These are phyloP conservation scores for Tephrocybe rancida DNA, from an alignment of 768 basidiomycete genomes.

Conservation along the genomic window DNA sequence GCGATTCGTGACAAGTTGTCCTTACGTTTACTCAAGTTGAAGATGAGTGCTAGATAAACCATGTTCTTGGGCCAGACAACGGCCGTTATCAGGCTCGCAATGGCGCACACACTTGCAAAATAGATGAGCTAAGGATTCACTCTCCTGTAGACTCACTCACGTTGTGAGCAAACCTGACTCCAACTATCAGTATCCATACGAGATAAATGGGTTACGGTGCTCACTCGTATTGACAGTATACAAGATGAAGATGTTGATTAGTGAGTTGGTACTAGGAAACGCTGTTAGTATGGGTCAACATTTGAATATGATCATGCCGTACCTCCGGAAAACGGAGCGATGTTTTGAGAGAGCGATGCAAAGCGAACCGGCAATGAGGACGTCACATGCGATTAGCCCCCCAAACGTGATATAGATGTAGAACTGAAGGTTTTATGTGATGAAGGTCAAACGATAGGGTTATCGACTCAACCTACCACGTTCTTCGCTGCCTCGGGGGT, in stretches of 20 bases:
- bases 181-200: not conserved
- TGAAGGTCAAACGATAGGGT: not conserved
- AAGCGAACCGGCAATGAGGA: not conserved
- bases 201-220: not conserved
- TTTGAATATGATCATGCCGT: not conserved
- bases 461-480: not conserved
- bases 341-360: not conserved
- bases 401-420: not conserved
- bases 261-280: not conserved
- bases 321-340: not conserved
- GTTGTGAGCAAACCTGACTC: not conserved
- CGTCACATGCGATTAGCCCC: not conserved
- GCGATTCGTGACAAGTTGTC: not conserved
- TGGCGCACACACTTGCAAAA: not conserved
- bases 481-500: not conserved
- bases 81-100: not conserved
- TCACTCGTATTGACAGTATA: slow-evolving; percentile 1
- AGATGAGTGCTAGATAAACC: not conserved
- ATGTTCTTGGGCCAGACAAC: not conserved
- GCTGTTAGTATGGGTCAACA: not conserved
- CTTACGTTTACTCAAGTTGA: not conserved
- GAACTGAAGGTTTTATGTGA: not conserved
- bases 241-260: not conserved
- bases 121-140: not conserved
- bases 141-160: not conserved